Evolutionary conservation across 441 rosid species (phyloP), one percentile per base, ranked within the genome.

Genomic region (Adansonia grandidieri): DNA sequence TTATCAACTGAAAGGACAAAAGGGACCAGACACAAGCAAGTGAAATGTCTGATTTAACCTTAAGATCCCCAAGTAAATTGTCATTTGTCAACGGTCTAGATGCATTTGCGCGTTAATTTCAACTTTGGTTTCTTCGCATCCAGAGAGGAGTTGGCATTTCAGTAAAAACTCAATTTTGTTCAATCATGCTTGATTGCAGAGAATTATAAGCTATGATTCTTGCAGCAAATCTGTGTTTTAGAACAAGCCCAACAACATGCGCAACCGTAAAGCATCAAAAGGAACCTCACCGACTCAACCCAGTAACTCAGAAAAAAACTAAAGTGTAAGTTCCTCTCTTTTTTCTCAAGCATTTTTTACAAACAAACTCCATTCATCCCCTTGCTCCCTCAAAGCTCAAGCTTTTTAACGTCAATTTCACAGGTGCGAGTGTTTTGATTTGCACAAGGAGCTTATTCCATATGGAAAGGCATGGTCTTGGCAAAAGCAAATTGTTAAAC

Each of bases 391-490:
- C 22, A 22, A 75, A 63, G 22, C 42, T 76, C 75, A 56, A 58
- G 22, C 19, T 1, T 72, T 32, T 22, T 45, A 19, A n/a, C 50
- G 66, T 71, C 50, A 54, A 56, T 20, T 75, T 64, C 75, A 77
- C 76, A 91, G 93, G 80, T 89, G 93, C 56, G 88, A 89, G 77
- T 84, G 84, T 71, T 85, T 80, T 69, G 88, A 87, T 83, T 80
- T 89, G 75, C 79, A 85, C 75, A 82, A 83, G 28, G 85, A 85
- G 75, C 79, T 87, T 17, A 86, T 91, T 6, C 90, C 91, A 0
- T 93, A 91, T 80, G 79, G 74, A 24, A 82, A 87, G 57, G 96
- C 96, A 17, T 90, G 94, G 99, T 83, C 88, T 57, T 92, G 95
- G 97, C 97, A 90, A 73, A 85, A 89, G 73, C 63, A 56, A 57